Evolutionary conservation across 441 rosid species (phyloP).

Genomic region (Dalechampia spathulata): DNA sequence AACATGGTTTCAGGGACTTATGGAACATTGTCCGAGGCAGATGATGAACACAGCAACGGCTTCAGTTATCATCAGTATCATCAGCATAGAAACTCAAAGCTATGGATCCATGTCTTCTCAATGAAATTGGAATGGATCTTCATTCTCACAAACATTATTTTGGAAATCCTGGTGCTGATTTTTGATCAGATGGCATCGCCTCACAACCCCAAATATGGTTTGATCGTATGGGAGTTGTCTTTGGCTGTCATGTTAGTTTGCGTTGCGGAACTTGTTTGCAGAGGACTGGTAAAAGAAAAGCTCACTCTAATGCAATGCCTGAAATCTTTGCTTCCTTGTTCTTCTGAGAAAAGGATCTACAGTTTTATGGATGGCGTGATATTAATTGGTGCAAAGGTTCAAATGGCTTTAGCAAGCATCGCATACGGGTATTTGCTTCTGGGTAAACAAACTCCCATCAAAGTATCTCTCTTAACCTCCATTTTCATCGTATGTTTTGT

Average conservation of each 20-base stretch:
- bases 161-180: neutral
- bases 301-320: conserved; percentile 3
- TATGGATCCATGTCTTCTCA: neutral
- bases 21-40: neutral
- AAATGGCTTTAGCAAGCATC: neutral
- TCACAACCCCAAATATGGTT: neutral
- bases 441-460: conserved; percentile 1
- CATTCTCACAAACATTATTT: neutral
- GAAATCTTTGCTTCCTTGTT: conserved; percentile 11
- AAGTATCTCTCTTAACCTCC: neutral
- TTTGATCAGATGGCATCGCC: conserved; percentile 6
- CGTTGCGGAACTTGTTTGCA: neutral
- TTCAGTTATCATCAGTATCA: neutral
- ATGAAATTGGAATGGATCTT: neutral
- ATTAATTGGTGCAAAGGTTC: neutral
- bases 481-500: neutral
- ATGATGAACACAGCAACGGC: neutral
- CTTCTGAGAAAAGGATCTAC: conserved; percentile 3
- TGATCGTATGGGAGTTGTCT: conserved; percentile 1
- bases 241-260: conserved; percentile 4
- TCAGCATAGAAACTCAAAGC: neutral
- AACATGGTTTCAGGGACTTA: neutral
- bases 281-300: conserved; percentile 11
- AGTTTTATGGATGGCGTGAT: neutral
- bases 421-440: neutral